Conservation (phyloP, 495 filamentous ascomycete species). For the Arthonia radiata region DNA sequence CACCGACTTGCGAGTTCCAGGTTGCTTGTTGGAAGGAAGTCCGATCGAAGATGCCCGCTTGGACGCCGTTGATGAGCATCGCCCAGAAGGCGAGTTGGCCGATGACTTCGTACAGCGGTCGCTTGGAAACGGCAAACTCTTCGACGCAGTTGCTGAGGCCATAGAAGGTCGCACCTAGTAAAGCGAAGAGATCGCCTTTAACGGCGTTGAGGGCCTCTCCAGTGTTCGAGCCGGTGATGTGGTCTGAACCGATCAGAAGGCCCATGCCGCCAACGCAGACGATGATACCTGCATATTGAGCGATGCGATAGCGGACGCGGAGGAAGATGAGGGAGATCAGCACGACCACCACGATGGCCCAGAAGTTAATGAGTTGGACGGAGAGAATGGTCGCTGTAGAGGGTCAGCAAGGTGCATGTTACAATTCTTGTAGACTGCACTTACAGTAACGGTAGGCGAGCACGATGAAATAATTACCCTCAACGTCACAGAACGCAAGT, state of each 20-base stretch:
- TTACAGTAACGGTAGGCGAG: conserved; percentile 84
- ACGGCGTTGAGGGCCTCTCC: conserved; percentile 40
- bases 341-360: conserved; percentile 88
- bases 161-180: conserved; percentile 75
- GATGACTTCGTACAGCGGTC: conserved; percentile 80
- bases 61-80: conserved; percentile 72
- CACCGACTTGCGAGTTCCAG: conserved; percentile 43
- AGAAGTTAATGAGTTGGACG: conserved; percentile 93
- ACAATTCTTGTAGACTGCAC: not conserved
- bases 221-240: conserved; percentile 43
- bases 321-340: conserved; percentile 60
- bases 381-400: conserved; percentile 33
- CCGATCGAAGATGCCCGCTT: conserved; percentile 78
- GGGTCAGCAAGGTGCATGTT: not conserved
- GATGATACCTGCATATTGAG: conserved; percentile 66
- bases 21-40: conserved; percentile 36
- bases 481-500: conserved; percentile 73
- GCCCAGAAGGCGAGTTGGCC: conserved; percentile 77
- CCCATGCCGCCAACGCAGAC: conserved; percentile 87
- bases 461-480: conserved; percentile 95
- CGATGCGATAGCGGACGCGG: conserved; percentile 61
- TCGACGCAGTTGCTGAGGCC: conserved; percentile 75
- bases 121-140: conserved; percentile 72
- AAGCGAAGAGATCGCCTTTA: conserved; percentile 80
- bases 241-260: conserved; percentile 65